phyloP scores from a whole-genome alignment of 2,329 filamentous ascomycete genomes.

The Coniosporium tulheliwenetii region DNA sequence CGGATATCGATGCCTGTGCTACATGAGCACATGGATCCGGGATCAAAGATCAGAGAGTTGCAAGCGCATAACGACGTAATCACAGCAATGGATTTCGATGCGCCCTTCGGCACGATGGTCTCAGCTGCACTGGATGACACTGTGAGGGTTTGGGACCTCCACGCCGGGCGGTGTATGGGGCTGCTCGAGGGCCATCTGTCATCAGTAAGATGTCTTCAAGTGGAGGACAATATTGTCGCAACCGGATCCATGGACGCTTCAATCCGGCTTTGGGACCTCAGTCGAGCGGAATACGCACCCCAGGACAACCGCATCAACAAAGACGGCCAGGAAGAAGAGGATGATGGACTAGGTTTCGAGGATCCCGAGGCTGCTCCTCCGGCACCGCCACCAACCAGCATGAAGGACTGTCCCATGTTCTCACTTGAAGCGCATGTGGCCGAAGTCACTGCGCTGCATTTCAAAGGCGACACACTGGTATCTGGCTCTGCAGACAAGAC shows the following conservation, averaged over 20 bases:
- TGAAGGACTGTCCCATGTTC: conserved; percentile 81
- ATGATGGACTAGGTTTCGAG: conserved; percentile 57
- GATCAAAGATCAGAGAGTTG: conserved; percentile 74
- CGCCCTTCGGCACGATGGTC: conserved; percentile 91
- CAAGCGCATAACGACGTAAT: conserved; percentile 78
- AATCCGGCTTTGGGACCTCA: conserved; percentile 88
- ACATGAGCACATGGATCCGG: conserved; percentile 88
- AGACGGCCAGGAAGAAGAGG: conserved; percentile 35
- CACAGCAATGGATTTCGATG: conserved; percentile 87
- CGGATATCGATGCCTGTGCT: conserved; percentile 84
- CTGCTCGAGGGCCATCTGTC: conserved; percentile 86
- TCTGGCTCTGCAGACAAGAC: conserved; percentile 97
- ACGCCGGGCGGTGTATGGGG: conserved; percentile 82
- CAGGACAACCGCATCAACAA: conserved; percentile 39
- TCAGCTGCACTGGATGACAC: conserved; percentile 86
- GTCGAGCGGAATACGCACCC: conserved; percentile 67
- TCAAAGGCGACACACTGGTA: conserved; percentile 75
- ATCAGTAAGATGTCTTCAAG: conserved; percentile 80
- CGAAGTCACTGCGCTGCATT: conserved; percentile 87
- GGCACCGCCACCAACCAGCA: conserved; percentile 52
- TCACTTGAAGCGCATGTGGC: conserved; percentile 82
- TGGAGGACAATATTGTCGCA: conserved; percentile 88
- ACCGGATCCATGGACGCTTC: conserved; percentile 92
- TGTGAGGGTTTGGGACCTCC: conserved; percentile 91
- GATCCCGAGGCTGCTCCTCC: conserved; percentile 58